A percentile compares a stretch with the other conserved stretches of the same genome.
These are phyloP conservation scores for Pyricularia grisea DNA, from an alignment of 2,329 filamentous ascomycete species.

Conservation along the genomic window DNA sequence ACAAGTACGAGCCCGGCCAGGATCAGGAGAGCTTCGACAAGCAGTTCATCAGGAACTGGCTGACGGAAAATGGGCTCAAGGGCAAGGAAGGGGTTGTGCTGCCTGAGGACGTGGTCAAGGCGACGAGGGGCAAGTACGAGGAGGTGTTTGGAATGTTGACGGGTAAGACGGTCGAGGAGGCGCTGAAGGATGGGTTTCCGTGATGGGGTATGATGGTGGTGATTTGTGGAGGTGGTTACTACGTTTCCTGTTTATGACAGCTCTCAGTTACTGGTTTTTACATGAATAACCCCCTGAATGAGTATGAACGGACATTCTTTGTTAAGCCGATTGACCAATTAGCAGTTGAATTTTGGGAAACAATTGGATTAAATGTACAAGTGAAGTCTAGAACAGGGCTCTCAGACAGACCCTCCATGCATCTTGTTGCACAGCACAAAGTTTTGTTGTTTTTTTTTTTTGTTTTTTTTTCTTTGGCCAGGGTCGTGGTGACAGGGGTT, in stretches of 20 bases:
- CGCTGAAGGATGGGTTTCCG: slow-evolving; percentile 13
- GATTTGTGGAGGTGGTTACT: neutral
- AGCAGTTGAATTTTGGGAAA: no score
- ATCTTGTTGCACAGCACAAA: neutral
- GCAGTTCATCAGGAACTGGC: slow-evolving; percentile 75
- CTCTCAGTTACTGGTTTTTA: neutral
- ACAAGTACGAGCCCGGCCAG: slow-evolving; percentile 60
- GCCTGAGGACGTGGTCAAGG: slow-evolving; percentile 58
- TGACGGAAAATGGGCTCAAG: slow-evolving; percentile 63
- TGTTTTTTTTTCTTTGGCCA: neutral
- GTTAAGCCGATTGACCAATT: no score
- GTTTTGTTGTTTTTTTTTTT: neutral
- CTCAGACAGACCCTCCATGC: neutral
- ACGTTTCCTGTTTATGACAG: neutral
- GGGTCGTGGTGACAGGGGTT: neutral
- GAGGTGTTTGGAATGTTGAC: slow-evolving; percentile 68
- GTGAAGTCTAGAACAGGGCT: no score
- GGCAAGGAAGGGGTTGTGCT: slow-evolving; percentile 65
- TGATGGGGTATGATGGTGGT: neutral
- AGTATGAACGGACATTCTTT: no score
- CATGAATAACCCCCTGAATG: no score
- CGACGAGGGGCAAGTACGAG: slow-evolving; percentile 63
- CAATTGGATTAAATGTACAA: no score
- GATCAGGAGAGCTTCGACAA: slow-evolving; percentile 85
- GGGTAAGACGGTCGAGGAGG: slow-evolving; percentile 36